Evolutionary conservation across 176 grass and related monocot genomes (phyloP).

Genomic region (Thinopyrum elongatum): DNA sequence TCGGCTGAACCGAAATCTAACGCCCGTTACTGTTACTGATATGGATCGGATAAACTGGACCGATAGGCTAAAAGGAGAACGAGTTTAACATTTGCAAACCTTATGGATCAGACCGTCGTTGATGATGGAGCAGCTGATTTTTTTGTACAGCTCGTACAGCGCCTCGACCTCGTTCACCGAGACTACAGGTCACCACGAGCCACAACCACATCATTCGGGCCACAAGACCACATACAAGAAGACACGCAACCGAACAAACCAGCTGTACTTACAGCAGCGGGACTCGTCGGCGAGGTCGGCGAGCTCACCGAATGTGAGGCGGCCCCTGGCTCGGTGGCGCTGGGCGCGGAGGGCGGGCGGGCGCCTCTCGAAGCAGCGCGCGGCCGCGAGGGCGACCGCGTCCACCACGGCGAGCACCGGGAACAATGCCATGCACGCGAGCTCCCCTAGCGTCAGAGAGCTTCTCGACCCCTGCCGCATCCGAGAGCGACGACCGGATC

Average conservation of each 20-base stretch:
- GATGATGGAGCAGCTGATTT: slow-evolving; percentile 51
- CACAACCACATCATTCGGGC: slow-evolving; percentile 1
- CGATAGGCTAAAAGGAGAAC: background rate
- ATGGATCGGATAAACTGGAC: background rate
- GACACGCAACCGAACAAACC: background rate
- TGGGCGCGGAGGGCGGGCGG: background rate
- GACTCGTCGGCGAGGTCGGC: slow-evolving; percentile 47
- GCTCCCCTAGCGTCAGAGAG: slow-evolving; percentile 43
- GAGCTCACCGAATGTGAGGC: slow-evolving; percentile 27
- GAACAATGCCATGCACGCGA: slow-evolving; percentile 39
- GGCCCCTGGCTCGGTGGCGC: background rate
- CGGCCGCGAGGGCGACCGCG: slow-evolving; percentile 17
- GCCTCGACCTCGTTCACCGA: slow-evolving; percentile 59
- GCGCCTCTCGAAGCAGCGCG: slow-evolving; percentile 43
- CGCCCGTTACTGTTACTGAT: too few species aligned
- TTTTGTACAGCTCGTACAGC: slow-evolving; percentile 53
- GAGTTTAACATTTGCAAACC: background rate
- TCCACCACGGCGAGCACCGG: slow-evolving; percentile 47
- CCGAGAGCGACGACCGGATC: background rate
- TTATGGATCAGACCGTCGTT: slow-evolving; percentile 56
- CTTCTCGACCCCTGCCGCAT: slow-evolving; percentile 39
- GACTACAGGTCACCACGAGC: slow-evolving; percentile 17
- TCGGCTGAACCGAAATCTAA: background rate
- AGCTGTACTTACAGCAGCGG: slow-evolving; percentile 39
- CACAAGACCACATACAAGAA: background rate